These are phyloP conservation scores for Pezicula carpinea DNA, from an alignment of 2,329 filamentous ascomycete species.

Conservation along the genomic window DNA sequence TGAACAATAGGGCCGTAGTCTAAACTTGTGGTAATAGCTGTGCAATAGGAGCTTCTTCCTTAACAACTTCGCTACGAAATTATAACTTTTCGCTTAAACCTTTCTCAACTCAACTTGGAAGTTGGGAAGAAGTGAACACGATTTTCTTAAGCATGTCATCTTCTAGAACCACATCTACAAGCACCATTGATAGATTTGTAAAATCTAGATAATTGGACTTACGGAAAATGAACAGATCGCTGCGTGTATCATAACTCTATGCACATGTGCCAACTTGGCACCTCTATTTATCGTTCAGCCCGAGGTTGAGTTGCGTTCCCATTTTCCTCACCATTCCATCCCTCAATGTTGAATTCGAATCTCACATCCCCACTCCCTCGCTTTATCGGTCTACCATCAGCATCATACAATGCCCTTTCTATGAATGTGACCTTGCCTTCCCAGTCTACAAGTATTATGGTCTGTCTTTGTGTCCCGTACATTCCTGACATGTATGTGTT, in stretches of 20 bases:
- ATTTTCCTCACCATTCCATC: conserved; percentile 29
- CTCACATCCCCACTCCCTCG: conserved; percentile 51
- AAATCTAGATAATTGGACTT: not conserved
- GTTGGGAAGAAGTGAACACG: too few species aligned
- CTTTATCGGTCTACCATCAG: conserved; percentile 48
- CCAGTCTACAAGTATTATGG: conserved; percentile 57
- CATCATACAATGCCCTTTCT: conserved; percentile 57
- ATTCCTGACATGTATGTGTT: conserved; percentile 50
- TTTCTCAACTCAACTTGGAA: too few species aligned
- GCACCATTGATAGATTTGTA: too few species aligned
- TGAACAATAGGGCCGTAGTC: too few species aligned
- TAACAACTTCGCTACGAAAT: too few species aligned
- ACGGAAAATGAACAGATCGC: not conserved
- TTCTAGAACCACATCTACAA: not conserved
- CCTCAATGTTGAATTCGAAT: conserved; percentile 52
- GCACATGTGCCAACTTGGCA: not conserved
- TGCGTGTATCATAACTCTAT: conserved; percentile 1
- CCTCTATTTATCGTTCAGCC: conserved; percentile 13
- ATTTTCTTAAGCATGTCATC: too few species aligned
- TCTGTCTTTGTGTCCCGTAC: conserved; percentile 63
- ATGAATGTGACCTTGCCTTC: conserved; percentile 55
- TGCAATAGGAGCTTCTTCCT: too few species aligned
- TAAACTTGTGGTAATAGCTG: too few species aligned
- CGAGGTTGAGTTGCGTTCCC: conserved; percentile 15
- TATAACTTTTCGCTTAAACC: too few species aligned